Percentiles rank a stretch among this genome's conserved stretches.
phyloP scores from a whole-genome alignment of 2,329 filamentous ascomycete genomes.

The Xenosphaeropsis pyriputrescens region DNA sequence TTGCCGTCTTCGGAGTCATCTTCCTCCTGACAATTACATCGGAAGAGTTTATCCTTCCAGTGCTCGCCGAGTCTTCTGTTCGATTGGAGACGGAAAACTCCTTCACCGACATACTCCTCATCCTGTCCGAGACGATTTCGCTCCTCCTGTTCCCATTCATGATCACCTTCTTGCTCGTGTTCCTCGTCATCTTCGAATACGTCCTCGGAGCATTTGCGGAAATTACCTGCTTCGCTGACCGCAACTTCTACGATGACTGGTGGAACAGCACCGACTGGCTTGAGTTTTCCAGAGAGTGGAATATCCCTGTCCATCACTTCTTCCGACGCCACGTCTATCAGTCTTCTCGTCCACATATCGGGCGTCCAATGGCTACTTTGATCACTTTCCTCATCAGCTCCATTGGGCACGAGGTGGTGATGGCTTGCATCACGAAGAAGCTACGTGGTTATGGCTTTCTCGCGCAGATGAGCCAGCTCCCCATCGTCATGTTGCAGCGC shows the following conservation, averaged over 20 bases:
- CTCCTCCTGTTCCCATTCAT: slow-evolving; percentile 94
- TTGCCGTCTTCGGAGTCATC: slow-evolving; percentile 91
- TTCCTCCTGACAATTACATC: slow-evolving; percentile 84
- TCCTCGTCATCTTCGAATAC: slow-evolving; percentile 97
- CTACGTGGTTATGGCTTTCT: slow-evolving; percentile 85
- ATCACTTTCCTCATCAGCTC: slow-evolving; percentile 89
- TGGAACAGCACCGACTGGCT: slow-evolving; percentile 80
- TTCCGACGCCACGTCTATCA: slow-evolving; percentile 88
- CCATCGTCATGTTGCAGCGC: slow-evolving; percentile 83
- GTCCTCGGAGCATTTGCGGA: slow-evolving; percentile 89
- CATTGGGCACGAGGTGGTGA: slow-evolving; percentile 83
- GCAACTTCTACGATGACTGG: slow-evolving; percentile 78
- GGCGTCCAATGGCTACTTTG: slow-evolving; percentile 62
- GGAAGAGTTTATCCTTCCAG: slow-evolving; percentile 90
- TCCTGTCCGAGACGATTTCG: slow-evolving; percentile 80
- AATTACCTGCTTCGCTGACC: slow-evolving; percentile 82
- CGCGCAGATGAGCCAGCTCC: slow-evolving; percentile 92
- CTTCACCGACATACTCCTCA: slow-evolving; percentile 52
- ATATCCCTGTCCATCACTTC: slow-evolving; percentile 93
- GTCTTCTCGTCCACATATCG: slow-evolving; percentile 63
- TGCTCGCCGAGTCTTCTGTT: slow-evolving; percentile 55
- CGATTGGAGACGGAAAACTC: slow-evolving; percentile 30
- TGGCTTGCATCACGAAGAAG: slow-evolving; percentile 97
- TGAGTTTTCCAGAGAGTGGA: slow-evolving; percentile 94
- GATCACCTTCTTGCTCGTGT: slow-evolving; percentile 87